A percentile compares a stretch with the other conserved stretches of the same genome.
Evolutionary conservation across 1,284 basidiomycete genomes (phyloP).

Genomic region (Heterobasidion occidentale): DNA sequence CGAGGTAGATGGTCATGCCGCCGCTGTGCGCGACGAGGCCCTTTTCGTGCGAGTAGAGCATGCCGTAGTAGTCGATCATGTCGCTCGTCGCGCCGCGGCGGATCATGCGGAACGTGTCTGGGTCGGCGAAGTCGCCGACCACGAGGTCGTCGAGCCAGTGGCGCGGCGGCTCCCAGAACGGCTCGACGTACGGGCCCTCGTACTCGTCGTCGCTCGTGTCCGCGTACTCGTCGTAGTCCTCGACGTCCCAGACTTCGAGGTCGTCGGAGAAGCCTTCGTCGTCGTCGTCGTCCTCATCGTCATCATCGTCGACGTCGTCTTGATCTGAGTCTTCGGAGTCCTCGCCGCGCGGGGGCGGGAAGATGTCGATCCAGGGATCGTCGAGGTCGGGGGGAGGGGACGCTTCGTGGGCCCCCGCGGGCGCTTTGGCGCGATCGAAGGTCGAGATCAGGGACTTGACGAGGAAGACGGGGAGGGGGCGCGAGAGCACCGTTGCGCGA

Average conservation of each 20-base stretch:
- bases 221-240: conserved; percentile 8
- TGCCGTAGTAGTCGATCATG: conserved; percentile 49
- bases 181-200: conserved; percentile 25
- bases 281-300: conserved; percentile 17
- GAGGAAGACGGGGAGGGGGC: conserved; percentile 61
- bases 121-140: background rate
- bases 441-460: conserved; percentile 50
- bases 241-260: conserved; percentile 21
- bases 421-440: conserved; percentile 33
- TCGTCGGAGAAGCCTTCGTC: conserved; percentile 24
- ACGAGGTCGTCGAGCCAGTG: background rate
- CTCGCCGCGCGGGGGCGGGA: conserved; percentile 35
- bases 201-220: conserved; percentile 28
- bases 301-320: conserved; percentile 24
- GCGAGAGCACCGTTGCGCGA: conserved; percentile 42
- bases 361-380: conserved; percentile 65
- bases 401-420: conserved; percentile 15
- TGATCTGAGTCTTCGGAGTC: conserved; percentile 26
- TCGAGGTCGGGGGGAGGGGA: conserved; percentile 23
- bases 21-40: conserved; percentile 38
- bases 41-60: conserved; percentile 43
- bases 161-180: background rate
- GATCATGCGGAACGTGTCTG: conserved; percentile 24
- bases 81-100: conserved; percentile 50
- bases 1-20: conserved; percentile 43